phyloP scores from a whole-genome alignment of 108 stramenopile species.

The Nannochloropsis salina region DNA sequence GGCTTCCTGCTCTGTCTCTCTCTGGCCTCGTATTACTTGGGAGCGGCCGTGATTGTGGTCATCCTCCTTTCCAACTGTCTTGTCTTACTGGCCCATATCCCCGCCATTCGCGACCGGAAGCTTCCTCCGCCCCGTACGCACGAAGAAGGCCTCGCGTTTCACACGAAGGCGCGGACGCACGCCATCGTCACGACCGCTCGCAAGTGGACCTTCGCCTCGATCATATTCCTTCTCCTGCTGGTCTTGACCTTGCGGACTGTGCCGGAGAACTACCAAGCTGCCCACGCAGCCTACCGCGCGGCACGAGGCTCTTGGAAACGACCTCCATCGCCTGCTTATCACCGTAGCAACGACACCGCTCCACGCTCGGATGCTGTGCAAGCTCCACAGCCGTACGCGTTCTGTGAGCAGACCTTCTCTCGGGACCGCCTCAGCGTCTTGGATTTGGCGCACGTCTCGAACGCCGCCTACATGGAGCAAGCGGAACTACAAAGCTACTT shows the following conservation, averaged over 20 bases:
- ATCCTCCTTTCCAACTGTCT: not conserved
- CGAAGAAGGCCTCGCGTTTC: not conserved
- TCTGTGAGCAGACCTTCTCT: not conserved
- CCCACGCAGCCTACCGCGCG: not conserved
- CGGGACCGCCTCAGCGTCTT: not conserved
- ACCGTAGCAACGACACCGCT: not conserved
- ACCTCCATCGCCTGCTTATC: not conserved
- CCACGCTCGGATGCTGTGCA: not conserved
- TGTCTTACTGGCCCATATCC: not conserved
- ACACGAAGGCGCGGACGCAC: constrained; percentile 4
- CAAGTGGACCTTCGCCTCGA: not conserved
- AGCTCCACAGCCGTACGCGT: not conserved
- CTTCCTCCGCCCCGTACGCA: not conserved
- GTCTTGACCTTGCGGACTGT: not conserved
- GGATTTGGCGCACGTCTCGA: not conserved
- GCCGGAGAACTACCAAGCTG: not conserved
- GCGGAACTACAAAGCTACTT: not conserved
- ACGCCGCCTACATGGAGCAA: not conserved
- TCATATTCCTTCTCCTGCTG: not conserved
- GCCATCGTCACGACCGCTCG: not conserved
- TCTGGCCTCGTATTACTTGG: not conserved
- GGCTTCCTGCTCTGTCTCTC: constrained; percentile 11
- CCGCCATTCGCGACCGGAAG: not conserved
- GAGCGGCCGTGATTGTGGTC: not conserved
- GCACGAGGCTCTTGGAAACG: not conserved